A percentile compares a stretch with the other conserved stretches of the same genome.
Conservation (phyloP, 306 rosid species). For the Ziziphus jujuba region DNA sequence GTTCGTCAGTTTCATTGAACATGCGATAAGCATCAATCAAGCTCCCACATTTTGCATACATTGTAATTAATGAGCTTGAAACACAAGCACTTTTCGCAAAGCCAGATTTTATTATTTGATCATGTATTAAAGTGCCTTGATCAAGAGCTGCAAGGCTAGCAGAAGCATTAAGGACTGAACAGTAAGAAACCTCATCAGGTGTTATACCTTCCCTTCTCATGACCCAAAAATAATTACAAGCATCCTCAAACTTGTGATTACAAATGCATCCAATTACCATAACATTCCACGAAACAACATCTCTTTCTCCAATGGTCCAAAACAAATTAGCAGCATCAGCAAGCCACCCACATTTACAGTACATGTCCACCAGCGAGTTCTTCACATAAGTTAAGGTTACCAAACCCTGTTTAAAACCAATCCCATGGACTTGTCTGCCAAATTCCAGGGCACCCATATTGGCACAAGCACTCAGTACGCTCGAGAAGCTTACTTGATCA, state of each 20-base stretch:
- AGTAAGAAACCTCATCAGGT: constrained; percentile 58
- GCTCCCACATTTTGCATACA: constrained; percentile 65
- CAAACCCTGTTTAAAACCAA: constrained; percentile 47
- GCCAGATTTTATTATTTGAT: constrained; percentile 51
- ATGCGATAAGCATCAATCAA: constrained; percentile 43
- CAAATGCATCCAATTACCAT: constrained; percentile 45
- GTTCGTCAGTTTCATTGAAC: constrained; percentile 40
- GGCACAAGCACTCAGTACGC: constrained; percentile 59
- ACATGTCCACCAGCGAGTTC: constrained; percentile 59
- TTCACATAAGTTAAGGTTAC: constrained; percentile 42
- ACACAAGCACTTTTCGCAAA: constrained; percentile 37
- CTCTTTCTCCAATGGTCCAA: constrained; percentile 37
- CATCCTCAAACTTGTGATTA: constrained; percentile 44
- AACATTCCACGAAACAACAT: constrained; percentile 61
- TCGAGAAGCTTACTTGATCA: constrained; percentile 52
- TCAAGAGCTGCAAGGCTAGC: constrained; percentile 47
- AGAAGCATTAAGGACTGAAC: constrained; percentile 55
- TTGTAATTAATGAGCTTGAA: constrained; percentile 48
- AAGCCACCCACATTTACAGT: constrained; percentile 46
- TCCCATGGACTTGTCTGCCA: constrained; percentile 61
- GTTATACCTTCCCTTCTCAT: constrained; percentile 47
- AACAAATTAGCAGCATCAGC: constrained; percentile 48
- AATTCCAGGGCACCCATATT: constrained; percentile 33
- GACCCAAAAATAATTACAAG: constrained; percentile 42
- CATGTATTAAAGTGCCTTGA: constrained; percentile 52